phyloP scores from a whole-genome alignment of 2,329 filamentous ascomycete species.

The Penicillium fuscoglaucum region DNA sequence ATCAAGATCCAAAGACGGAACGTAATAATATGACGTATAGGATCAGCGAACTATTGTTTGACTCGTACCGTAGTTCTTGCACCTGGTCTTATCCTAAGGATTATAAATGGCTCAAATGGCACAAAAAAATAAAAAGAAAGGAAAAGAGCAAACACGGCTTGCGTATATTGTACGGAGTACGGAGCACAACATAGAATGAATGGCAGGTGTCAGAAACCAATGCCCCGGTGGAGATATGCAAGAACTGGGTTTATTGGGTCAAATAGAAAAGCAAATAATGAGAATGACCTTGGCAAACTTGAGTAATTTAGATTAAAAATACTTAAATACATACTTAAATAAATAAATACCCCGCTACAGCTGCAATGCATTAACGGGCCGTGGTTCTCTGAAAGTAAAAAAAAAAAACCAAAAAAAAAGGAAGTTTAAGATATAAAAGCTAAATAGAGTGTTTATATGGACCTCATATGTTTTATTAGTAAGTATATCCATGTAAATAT shows the following conservation, averaged over 20 bases:
- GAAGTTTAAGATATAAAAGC: neutral
- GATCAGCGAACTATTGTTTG: neutral
- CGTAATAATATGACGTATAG: neutral
- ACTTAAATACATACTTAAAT: neutral
- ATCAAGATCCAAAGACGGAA: neutral
- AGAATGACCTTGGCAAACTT: neutral
- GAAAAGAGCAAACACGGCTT: neutral
- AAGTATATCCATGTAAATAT: neutral
- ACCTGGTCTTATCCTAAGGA: neutral
- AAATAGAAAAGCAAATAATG: neutral
- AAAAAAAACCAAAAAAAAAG: neutral
- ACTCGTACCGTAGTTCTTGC: neutral
- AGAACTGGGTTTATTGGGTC: neutral
- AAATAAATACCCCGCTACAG: neutral
- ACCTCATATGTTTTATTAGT: too few relatives aligned
- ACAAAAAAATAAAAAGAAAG: neutral
- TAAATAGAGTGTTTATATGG: neutral
- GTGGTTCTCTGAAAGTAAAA: neutral
- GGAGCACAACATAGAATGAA: neutral
- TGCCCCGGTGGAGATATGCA: neutral
- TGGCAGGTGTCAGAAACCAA: neutral
- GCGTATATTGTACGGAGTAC: neutral
- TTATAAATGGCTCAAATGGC: neutral
- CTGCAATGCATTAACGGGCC: slow-evolving; percentile 5
- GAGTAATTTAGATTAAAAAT: neutral